Conservation (phyloP, 257 asterid genomes). For the Phtheirospermum japonicum region DNA sequence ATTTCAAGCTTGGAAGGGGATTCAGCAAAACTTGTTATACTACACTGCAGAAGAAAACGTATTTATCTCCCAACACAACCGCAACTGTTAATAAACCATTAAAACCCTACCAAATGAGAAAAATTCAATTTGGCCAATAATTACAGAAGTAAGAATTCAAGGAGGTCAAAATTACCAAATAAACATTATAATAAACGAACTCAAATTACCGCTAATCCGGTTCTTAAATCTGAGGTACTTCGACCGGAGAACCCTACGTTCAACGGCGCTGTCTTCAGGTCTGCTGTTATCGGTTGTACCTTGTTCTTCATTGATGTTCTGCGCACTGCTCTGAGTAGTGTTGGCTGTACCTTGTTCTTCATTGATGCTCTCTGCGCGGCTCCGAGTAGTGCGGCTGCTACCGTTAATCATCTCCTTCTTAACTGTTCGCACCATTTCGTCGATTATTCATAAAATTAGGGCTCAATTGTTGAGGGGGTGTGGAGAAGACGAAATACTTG, state of each 20-base stretch:
- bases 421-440: constrained; percentile 34
- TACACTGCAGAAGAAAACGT: background rate
- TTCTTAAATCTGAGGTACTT: constrained; percentile 45
- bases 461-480: constrained; percentile 3
- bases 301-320: constrained; percentile 24
- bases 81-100: background rate
- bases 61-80: background rate
- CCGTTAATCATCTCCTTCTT: constrained; percentile 32
- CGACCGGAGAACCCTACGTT: constrained; percentile 48
- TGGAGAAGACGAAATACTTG: background rate
- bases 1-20: background rate
- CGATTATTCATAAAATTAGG: constrained; percentile 25
- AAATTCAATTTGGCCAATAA: background rate
- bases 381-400: constrained; percentile 33
- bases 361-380: constrained; percentile 25
- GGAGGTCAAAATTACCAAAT: background rate
- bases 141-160: background rate
- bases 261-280: constrained; percentile 27
- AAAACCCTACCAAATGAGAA: background rate
- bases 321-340: constrained; percentile 32
- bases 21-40: background rate
- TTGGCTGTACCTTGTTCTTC: constrained; percentile 24
- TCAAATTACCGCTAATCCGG: constrained; percentile 41
- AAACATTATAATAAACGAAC: background rate
- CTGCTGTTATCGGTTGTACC: constrained; percentile 23